Evolutionary conservation across 2,329 filamentous ascomycete genomes (phyloP), one percentile per base, ranked within the genome.

Genomic region (Aulographum hederae): DNA sequence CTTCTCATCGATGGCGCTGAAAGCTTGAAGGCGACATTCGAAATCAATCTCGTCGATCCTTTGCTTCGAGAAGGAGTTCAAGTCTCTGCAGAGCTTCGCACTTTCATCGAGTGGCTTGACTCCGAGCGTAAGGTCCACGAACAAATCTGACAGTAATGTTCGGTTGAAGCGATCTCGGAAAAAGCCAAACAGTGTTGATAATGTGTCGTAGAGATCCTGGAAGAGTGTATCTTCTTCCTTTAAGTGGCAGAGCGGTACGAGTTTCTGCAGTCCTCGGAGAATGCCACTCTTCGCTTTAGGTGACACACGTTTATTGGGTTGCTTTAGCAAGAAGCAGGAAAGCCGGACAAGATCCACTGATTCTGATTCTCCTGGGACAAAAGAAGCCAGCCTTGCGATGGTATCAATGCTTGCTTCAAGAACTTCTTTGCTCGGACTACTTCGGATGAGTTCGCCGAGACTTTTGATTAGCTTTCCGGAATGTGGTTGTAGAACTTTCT

Each of bases 21-120:
- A 95, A 3, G 82, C 84, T 29, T 64, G 57, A 4, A 92, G 65
- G 12, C 89, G 75, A 34, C 69, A 71, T 41, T 91, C 79, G 46
- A 92, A 94, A 53, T 95, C 79, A 2, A 84, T 77, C 46, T 92
- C 79, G 43, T 89, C 81, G 14, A 98, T 62, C 28, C 73, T 73
- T 17, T 65, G 68, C 29, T 61, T 60, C 1, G 71, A 73, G 43
- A 78, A 82, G 0, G 89, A 74, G 46, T 98, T 95, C 33, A 98
- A 63, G 37, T 79, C 74, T 18, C 67, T 58, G 44, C 82, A 93
- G 3, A 94, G 59, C 4, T 57, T 56, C 2, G 82, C 76, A 35
- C 82, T 63, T 32, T 72, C 64, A 16, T 57, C 47, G 1, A 85
- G 57, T 1, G 66, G 61, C 4, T 63, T 42, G 36, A 81, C 71